Base-by-base conservation (phyloP, 441 rosid species). In the Omphalea diandra region DNA sequence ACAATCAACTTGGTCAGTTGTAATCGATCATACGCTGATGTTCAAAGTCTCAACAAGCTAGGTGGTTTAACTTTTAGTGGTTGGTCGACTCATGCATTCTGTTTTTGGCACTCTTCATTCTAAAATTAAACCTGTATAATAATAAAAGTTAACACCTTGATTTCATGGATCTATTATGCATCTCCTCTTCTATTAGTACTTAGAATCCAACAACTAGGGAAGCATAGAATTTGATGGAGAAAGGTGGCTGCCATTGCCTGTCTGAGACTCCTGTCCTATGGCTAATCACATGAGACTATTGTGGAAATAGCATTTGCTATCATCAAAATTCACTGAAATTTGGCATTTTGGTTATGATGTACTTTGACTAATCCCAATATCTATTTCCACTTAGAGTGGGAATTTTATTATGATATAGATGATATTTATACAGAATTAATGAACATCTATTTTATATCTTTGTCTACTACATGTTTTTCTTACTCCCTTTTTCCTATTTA, bases 311-410 rank as follows among this genome's bases (percentile, higher is more conserved):
- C 46, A 38, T 52, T 53, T 15, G 22, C 12, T 9, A 1, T 24
- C 20, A 24, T 15, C 12, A 52, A 18, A n/a, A 47, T n/a, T n/a
- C 15, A n/a, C 5, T 35, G 65, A 62, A n/a, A 31, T 15, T 11
- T 36, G 27, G 49, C 15, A 38, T 26, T 53, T n/a, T 24, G 8
- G 26, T 53, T 53, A 67, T 67, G 36, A 7, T 67, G 49, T 11
- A 67, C n/a, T 36, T 67, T 53, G 70, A 67, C 70, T 67, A 67
- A 53, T 35, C 17, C 61, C 70, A 65, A n/a, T 0, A 47, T 15
- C 33, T 24, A 27, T 38, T 60, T 60, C 65, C 31, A 60, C 47
- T 60, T 38, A 24, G 38, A 4, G 67, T 20, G n/a, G 20, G 50
- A 38, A 22, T 5, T 31, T 32, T 17, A 57, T 57, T 40, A 33